phyloP scores from a whole-genome alignment of 306 rosid genomes.

The Malus domestica region ASM211411v1 NC_041801.1:18178001-18178500 shows the following conservation, averaged over 20 bases:
- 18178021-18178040: background rate
- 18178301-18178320: background rate
- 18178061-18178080: background rate
- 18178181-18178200: background rate
- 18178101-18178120: background rate
- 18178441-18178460: background rate
- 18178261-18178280: background rate
- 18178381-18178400: background rate
- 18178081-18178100: background rate
- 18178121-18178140: background rate
- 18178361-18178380: background rate
- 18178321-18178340: background rate
- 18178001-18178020: background rate
- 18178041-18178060: background rate
- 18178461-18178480: background rate
- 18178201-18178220: background rate
- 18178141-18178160: background rate
- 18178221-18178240: background rate
- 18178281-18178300: background rate
- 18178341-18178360: background rate
- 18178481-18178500: background rate
- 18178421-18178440: background rate
- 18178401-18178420: background rate
- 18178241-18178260: background rate
- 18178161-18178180: background rate